Base-by-base conservation (phyloP, 148 eudicot genomes). In the Diospyros kaki region DNA sequence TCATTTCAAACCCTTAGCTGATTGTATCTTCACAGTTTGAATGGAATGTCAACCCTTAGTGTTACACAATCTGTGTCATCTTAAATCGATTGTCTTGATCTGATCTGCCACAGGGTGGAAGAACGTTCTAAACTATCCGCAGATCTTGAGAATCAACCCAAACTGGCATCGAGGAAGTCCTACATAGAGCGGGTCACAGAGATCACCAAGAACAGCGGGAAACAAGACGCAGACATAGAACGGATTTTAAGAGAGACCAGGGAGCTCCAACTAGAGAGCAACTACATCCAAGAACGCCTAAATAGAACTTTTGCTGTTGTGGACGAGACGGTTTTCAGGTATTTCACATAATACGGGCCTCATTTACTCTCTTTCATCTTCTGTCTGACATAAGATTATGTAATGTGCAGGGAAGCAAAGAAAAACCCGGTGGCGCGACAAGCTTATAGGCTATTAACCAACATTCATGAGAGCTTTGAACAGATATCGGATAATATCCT, bases 251-350 rank as follows among this genome's bases (percentile, higher is more conserved):
- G 84, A 75, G 93, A 91, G 2, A 87, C 97, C 3, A 82, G 93
- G 82, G 93, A 89, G 74, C 90, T 91, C 77, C 90, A 86, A 73
- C 62, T 87, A 67, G 96, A 91, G 86, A 89, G 91, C 73, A 91
- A 91, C 63, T 82, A 83, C 46, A 78, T 83, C 59, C 93, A 87
- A 83, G 93, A 91, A 80, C 86, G 96, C 55, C 84, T 91, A 72
- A 79, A 84, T 87, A 88, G 96, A 81, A 89, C 89, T 68, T 87
- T 86, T 80, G 83, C 89, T 51, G 87, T 91, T 74, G 88, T 84
- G 52, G 87, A 80, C 65, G 93, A 91, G 74, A 89, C 78, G 6
- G 73, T 91, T 2, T 86, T 84, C 82, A 87, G 93, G 93, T 88
- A 59, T 67, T 66, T 6, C 73, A 53, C 13, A 42, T 1, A 4